Base-by-base conservation (phyloP, 2,329 filamentous ascomycete species). In the Dissoconium aciculare region DNA sequence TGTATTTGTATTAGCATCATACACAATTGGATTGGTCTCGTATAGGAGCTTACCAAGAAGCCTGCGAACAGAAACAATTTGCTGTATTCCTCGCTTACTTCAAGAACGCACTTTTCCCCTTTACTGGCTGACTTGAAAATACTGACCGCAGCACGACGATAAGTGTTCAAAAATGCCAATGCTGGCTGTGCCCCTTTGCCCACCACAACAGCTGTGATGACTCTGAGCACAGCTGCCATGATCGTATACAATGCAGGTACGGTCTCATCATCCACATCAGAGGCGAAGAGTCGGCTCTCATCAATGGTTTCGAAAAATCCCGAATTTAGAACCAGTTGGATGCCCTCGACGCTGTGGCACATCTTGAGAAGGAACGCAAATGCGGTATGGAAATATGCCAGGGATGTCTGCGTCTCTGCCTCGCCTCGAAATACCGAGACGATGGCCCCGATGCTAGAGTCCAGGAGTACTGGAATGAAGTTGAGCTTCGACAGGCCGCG, bases 391-490 rank as follows among this genome's bases (percentile, higher is more conserved):
- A 74, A 74, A 50, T 69, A 72, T 9, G 64, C 63, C 8, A 78
- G 56, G 5, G 74, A 55, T 10, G 63, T 53, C 5, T 62, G 53
- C 0, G 71, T 61, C 38, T 75, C 72, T 64, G 45, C 33, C 15
- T 42, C 33, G 14, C 34, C 47, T 41, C 53, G 44, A 38, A 66
- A 56, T 40, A 94, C 85, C 8, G 69, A 57, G 37, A 85, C 71
- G 30, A 94, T 71, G 42, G 71, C 68, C 43, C 80, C 76, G 34
- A 98, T 69, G 30, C 82, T 70, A 27, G 80, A 82, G 56, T 95
- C 87, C 31, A 98, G 76, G 16, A 95, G 69, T 15, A 95, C 75
- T 30, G 79, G 79, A 30, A 94, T 70, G 52, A 94, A 93, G 57
- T 98, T 98, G 27, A 92, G 71, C 34, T 79, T 73, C 46, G 79